Conservation (phyloP, 345 rosid genomes). For the Linum lewisii region DNA sequence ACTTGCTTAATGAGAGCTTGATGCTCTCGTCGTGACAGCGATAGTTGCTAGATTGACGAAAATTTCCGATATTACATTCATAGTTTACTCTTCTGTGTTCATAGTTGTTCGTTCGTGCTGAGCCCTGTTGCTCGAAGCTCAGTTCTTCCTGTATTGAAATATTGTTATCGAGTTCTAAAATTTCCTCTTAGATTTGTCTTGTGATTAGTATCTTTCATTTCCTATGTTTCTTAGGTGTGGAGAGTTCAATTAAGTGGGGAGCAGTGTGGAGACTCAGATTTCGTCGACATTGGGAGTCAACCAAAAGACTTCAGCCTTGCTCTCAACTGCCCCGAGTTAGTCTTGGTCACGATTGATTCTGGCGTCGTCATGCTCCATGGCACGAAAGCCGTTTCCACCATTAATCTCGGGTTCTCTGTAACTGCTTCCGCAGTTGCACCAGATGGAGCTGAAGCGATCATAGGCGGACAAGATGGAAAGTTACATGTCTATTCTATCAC, state of each 20-base stretch:
- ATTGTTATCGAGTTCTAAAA: too few species aligned
- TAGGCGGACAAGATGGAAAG: conserved; percentile 82
- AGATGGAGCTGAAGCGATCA: conserved; percentile 81
- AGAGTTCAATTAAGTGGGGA: conserved; percentile 64
- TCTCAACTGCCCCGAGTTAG: conserved; percentile 52
- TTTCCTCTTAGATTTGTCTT: neutral
- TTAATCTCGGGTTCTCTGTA: conserved; percentile 64
- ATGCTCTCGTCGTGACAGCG: too few species aligned
- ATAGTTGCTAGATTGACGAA: neutral
- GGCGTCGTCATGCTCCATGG: conserved; percentile 74
- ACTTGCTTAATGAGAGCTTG: too few species aligned
- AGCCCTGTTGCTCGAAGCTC: too few species aligned
- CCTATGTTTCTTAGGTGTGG: conserved; percentile 53
- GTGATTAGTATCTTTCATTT: neutral
- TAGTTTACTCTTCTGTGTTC: too few species aligned
- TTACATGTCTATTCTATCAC: conserved; percentile 53
- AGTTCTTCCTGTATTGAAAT: too few species aligned
- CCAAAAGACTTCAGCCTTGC: conserved; percentile 87
- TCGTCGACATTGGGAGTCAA: conserved; percentile 66
- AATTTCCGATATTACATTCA: too few species aligned
- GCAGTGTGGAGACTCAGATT: conserved; percentile 57
- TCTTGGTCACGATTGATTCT: conserved; percentile 58
- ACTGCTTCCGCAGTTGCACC: conserved; percentile 80
- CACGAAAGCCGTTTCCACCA: conserved; percentile 55
- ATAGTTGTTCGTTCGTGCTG: too few species aligned